Evolutionary conservation across 1,139 yeast genomes (phyloP), one percentile per base, ranked within the genome.

Genomic region (Eremothecium gossypii): DNA sequence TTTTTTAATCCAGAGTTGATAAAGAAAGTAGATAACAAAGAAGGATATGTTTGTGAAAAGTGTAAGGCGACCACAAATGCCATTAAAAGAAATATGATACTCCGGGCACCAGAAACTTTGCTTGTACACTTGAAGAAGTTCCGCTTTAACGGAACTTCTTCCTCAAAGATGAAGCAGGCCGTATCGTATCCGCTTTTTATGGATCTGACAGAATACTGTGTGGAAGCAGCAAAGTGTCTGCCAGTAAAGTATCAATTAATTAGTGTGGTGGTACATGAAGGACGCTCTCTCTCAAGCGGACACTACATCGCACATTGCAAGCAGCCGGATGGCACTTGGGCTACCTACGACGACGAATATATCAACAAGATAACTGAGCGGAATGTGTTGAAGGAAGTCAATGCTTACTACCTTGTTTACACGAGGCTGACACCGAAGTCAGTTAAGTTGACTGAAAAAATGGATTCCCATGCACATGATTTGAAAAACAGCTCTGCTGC

Each of bases 221-320:
- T 53, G 38, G 45, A 45, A 12, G 38, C 47, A 1, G 45, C 54
- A 9, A 51, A 58, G 6, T 44, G 61, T 1, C 65, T 68, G 13
- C 77, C 82, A 1, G 74, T 78, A 8, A 69, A 71, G 44, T 91
- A 91, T 63, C 81, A 80, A 58, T 71, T 91, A 48, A 71, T 77
- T n/a, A 77, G 91, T 13, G 96, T 89, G 14, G 83, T 89, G 47
- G 89, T 87, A 12, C 99, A 91, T 60, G 95, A 86, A 57, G 98
- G 98, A 33, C 73, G 97, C 48, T 83, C 95, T 1, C 79, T 89
- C 10, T 79, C 89, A 38, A 80, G 93, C 7, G 99, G 99, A 5
- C 99, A 91, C 63, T 91, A 91, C 58, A 76, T 87, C 48, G 83
- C 95, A 1, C 87, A 84, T 60, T 85, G 96, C 58, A 76, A 83